Percentiles rank a stretch among this genome's conserved stretches.
Evolutionary conservation across 768 basidiomycete species (phyloP).

Genomic region (Mrakia frigida): DNA sequence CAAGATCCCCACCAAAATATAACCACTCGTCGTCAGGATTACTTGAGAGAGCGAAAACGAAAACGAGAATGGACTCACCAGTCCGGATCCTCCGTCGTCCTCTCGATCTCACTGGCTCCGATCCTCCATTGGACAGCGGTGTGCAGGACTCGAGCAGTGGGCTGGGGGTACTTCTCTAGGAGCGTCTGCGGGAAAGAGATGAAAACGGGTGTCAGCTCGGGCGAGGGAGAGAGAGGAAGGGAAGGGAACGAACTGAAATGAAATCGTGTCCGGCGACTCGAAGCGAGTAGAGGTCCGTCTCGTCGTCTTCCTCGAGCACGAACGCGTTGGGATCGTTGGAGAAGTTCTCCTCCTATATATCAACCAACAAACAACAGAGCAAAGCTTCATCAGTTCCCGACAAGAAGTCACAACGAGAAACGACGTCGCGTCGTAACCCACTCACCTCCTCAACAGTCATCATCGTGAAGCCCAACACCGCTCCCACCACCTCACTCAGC

Average conservation of each 20-base stretch:
- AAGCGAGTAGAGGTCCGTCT: constrained; percentile 72
- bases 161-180: constrained; percentile 43
- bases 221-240: not conserved
- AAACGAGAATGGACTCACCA: constrained; percentile 53
- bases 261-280: constrained; percentile 81
- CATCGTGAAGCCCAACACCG: constrained; percentile 66
- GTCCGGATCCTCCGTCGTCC: constrained; percentile 50
- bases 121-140: constrained; percentile 8
- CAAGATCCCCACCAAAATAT: too few relatives aligned
- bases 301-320: constrained; percentile 90
- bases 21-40: too few relatives aligned
- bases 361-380: constrained; percentile 5
- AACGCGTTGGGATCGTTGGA: constrained; percentile 82
- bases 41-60: not conserved
- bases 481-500: constrained; percentile 52
- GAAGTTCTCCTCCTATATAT: constrained; percentile 82
- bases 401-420: constrained; percentile 17
- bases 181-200: constrained; percentile 38
- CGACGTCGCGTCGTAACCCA: too few relatives aligned
- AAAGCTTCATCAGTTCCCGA: not conserved
- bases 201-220: too few relatives aligned
- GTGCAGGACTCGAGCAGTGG: constrained; percentile 51
- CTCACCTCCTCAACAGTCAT: constrained; percentile 86
- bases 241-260: constrained; percentile 46
- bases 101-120: not conserved